Base-by-base conservation (phyloP, 257 asterid genomes). In the Mitragyna speciosa region DNA sequence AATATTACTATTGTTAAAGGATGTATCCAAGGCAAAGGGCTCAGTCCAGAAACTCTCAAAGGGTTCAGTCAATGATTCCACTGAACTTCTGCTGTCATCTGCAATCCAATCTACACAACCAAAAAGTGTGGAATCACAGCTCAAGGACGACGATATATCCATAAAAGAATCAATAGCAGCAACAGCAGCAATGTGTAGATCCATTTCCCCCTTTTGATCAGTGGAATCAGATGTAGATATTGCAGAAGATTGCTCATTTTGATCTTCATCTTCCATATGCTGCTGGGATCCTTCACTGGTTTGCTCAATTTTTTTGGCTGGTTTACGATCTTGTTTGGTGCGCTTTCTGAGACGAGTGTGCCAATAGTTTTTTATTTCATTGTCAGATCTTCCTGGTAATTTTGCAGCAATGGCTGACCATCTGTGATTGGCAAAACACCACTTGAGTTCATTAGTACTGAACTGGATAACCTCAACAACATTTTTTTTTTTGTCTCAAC, bases 361-460 rank as follows among this genome's bases (percentile, higher is more conserved):
- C 88, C 87, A 90, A 6, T 85, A 73, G 26, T 90, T 90, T 78
- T 90, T 90, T 48, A 88, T 80, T 16, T 87, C 85, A 30, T 85
- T 90, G 63, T 90, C 92, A 0, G 89, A 86, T 88, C 92, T 82
- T 70, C 91, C 91, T 0, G 91, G 87, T 0, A 89, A 75, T 7
- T 72, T 17, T 19, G 75, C 56, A 2, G 93, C 90, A 39, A 89
- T 87, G 31, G 66, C 63, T 24, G 92, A 87, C 92, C 92, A 89
- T 82, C 92, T 87, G 79, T 15, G 71, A 33, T 15, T 14, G 5
- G 56, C 12, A 47, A 63, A 30, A 78, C 28, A 30, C 20, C 28
- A 63, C 12, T 28, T 39, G 28, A 10, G 56, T 12, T 10, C 12
- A 4, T 39, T 17, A 41, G n/a, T 45, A 69, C 22, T 19, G 16